phyloP scores from a whole-genome alignment of 192 early-diverging fungal genomes.

The Backusella luteola region DNA sequence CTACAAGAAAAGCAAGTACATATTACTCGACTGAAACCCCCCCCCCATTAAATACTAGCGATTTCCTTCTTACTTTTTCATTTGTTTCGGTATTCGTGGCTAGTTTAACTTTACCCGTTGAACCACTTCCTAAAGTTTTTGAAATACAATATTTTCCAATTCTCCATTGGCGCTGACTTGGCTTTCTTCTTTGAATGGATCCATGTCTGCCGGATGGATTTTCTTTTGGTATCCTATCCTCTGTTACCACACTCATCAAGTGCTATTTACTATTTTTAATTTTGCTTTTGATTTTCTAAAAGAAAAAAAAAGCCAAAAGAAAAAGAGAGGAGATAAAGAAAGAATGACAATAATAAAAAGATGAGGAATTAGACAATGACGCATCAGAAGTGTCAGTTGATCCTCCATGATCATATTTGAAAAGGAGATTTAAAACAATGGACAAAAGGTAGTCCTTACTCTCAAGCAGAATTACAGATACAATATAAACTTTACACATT shows the following conservation, averaged over 20 bases:
- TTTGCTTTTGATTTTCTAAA: neutral
- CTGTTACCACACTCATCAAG: neutral
- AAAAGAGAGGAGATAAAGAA: neutral
- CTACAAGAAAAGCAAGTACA: conserved; percentile 19
- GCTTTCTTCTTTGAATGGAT: neutral
- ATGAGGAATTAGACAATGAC: neutral
- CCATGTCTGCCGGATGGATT: neutral
- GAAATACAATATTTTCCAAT: conserved; percentile 27
- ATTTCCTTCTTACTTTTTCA: neutral
- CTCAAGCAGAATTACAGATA: neutral
- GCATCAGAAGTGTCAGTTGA: conserved; percentile 3
- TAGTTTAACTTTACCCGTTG: conserved; percentile 33
- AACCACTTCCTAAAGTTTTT: conserved; percentile 29
- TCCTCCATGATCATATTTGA: conserved; percentile 1
- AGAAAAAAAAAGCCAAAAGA: neutral
- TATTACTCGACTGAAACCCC: neutral
- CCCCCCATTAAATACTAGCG: neutral
- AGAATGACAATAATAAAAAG: neutral
- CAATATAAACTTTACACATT: neutral
- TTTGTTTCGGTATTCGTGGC: conserved; percentile 46
- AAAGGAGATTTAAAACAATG: conserved; percentile 1
- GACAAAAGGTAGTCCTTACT: neutral
- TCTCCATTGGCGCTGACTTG: neutral
- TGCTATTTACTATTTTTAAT: neutral
- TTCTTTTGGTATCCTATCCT: neutral